Base-by-base conservation (phyloP, 2,329 filamentous ascomycete species). In the Gnomoniopsis sp. region DNA sequence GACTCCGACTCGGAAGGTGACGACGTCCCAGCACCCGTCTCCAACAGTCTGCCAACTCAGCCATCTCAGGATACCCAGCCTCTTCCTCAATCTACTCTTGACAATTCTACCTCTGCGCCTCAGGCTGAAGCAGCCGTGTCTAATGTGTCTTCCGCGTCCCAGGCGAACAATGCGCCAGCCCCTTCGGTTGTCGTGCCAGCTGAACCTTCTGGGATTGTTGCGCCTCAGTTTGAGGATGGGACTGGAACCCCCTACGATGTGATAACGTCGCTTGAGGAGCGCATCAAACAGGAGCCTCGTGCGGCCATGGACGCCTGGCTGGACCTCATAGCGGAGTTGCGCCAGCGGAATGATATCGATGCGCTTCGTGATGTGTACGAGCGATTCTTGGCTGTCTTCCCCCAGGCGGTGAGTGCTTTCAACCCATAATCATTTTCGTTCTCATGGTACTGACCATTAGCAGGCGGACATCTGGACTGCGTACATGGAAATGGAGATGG, bases 271-370 rank as follows among this genome's bases (percentile, higher is more conserved):
- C 81, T 98, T 69, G 93, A 99, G 77, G 90, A 95, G 72, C 88
- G 93, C 69, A 89, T 98, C 72, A 88, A 89, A 71, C 90, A 97
- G 69, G 95, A 99, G 70, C 90, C 93, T 17, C 89, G 91, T 67
- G 95, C 93, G 69, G 93, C 97, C 67, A 85, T 95, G 74, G 90
- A 95, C 71, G 91, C 93, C 34, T 99, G 95, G 95, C 77, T 96
- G 67, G 84, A 85, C 64, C 81, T 99, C 70, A 93, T 99, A 70
- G 84, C 85, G 65, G 91, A 97, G 71, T 86, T 96, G 72, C 88
- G 88, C 66, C 87, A 85, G 68, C 90, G 89, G 67, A 89, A 89
- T 74, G 90, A 92, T 72, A 77, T 93, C 62, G 91, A 96, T 61
- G 89, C 93, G 67, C 85, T 90, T 30, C 86, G 93, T 64, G 84